Evolutionary conservation across 352 stramenopile species (phyloP).

Genomic region (Phytopythium boreale): DNA sequence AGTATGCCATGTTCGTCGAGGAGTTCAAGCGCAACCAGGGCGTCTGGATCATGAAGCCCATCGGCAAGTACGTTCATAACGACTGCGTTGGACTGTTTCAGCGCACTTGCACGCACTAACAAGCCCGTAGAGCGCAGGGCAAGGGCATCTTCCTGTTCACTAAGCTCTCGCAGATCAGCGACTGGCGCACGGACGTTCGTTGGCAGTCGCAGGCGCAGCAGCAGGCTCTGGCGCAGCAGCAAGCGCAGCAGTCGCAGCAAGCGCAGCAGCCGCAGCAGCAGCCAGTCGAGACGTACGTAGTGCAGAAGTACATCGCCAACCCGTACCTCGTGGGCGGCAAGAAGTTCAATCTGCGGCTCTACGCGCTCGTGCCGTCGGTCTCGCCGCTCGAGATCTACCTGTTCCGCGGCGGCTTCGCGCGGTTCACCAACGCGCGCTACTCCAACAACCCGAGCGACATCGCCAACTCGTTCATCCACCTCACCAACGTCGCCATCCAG

Average conservation of each 20-base stretch:
- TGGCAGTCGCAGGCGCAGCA: conserved; percentile 75
- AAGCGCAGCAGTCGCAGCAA: conserved; percentile 16
- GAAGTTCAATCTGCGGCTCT: conserved; percentile 94
- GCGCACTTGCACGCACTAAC: neutral
- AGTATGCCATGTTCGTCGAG: conserved; percentile 95
- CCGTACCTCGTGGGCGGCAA: conserved; percentile 93
- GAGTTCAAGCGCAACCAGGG: conserved; percentile 91
- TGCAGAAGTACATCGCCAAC: conserved; percentile 93
- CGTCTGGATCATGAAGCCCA: conserved; percentile 97
- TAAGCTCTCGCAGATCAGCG: conserved; percentile 91
- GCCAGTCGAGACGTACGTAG: conserved; percentile 89
- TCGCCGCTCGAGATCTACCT: conserved; percentile 90
- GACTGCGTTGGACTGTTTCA: neutral
- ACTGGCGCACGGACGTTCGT: conserved; percentile 91
- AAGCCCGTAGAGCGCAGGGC: conserved; percentile 54
- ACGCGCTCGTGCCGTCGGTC: conserved; percentile 92
- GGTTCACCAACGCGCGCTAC: conserved; percentile 92
- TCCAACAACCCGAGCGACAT: conserved; percentile 88
- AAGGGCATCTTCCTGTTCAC: conserved; percentile 96
- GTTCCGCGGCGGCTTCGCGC: conserved; percentile 88
- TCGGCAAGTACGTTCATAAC: conserved; percentile 67
- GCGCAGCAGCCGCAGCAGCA: neutral
- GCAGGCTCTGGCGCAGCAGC: neutral
- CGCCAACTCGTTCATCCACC: conserved; percentile 91
- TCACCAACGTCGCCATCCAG: conserved; percentile 95